These are phyloP conservation scores for Aspergillus egyptiacus DNA, from an alignment of 495 filamentous ascomycete species.

Conservation along the genomic window DNA sequence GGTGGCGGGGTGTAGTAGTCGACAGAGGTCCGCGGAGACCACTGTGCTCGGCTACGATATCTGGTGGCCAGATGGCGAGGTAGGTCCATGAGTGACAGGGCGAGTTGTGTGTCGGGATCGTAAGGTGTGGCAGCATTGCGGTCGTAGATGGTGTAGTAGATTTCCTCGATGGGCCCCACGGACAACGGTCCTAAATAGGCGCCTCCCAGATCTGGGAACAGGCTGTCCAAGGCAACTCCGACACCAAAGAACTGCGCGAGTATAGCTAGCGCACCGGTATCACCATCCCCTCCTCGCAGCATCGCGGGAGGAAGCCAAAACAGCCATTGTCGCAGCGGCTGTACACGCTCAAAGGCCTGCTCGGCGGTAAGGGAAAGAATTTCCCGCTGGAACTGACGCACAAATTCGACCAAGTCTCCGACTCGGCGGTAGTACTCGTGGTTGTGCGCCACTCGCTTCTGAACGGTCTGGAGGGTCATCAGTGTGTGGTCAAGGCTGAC, in stretches of 20 bases:
- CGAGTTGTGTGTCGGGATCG: slow-evolving; percentile 31
- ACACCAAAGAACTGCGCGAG: slow-evolving; percentile 89
- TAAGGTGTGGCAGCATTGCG: slow-evolving; percentile 33
- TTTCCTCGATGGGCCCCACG: slow-evolving; percentile 70
- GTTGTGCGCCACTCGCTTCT: slow-evolving; percentile 63
- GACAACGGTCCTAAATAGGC: slow-evolving; percentile 78
- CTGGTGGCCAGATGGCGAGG: slow-evolving; percentile 32
- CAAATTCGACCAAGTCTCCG: slow-evolving; percentile 72
- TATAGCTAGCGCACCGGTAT: slow-evolving; percentile 45
- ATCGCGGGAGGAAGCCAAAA: slow-evolving; percentile 88
- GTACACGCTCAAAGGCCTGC: slow-evolving; percentile 82
- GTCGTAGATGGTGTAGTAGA: slow-evolving; percentile 49
- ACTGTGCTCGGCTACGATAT: slow-evolving; percentile 33
- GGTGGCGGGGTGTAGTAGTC: slow-evolving; percentile 36
- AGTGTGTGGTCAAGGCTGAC: slow-evolving; percentile 54
- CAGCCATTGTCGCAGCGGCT: slow-evolving; percentile 81
- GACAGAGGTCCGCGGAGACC: slow-evolving; percentile 36
- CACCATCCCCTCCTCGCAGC: slow-evolving; percentile 46
- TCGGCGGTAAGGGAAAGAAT: slow-evolving; percentile 66
- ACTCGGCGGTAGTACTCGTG: slow-evolving; percentile 69
- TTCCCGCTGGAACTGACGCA: slow-evolving; percentile 70
- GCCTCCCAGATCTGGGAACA: slow-evolving; percentile 85
- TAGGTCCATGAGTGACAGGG: slow-evolving; percentile 34
- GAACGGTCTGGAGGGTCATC: slow-evolving; percentile 56
- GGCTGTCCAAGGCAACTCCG: slow-evolving; percentile 77